These are phyloP conservation scores for Prunus padus DNA, from an alignment of 306 rosid genomes.

Conservation along the genomic window DNA sequence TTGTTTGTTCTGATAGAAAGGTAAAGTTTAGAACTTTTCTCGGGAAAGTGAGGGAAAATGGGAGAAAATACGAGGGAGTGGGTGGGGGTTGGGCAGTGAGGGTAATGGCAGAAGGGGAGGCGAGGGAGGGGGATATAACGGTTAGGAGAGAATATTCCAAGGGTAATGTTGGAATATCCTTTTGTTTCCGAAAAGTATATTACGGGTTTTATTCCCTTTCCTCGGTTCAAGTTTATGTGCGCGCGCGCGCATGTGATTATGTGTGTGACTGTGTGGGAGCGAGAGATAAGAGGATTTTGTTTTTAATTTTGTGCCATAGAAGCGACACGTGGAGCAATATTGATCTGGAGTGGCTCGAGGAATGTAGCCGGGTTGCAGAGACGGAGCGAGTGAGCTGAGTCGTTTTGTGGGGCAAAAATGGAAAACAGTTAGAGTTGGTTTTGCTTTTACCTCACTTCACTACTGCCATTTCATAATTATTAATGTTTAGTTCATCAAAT, in stretches of 20 bases:
- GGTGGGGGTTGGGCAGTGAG: neutral
- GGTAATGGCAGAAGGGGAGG: neutral
- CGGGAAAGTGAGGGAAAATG: neutral
- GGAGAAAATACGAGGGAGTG: neutral
- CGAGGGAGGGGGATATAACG: constrained; percentile 43
- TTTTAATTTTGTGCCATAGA: too few relatives aligned
- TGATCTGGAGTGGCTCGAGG: neutral
- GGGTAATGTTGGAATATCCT: constrained; percentile 76
- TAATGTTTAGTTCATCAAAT: too few relatives aligned
- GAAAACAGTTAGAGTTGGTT: too few relatives aligned
- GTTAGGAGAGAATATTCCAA: constrained; percentile 67
- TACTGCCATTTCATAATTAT: too few relatives aligned
- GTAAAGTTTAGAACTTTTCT: neutral
- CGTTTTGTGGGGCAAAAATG: neutral
- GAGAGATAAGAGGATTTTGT: neutral
- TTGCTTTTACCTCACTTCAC: too few relatives aligned
- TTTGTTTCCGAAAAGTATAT: constrained; percentile 47
- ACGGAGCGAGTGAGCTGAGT: neutral
- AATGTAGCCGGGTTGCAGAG: neutral
- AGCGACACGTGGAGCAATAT: constrained; percentile 14
- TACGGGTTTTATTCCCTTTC: constrained; percentile 60
- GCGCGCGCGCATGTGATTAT: neutral
- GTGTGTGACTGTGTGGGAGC: neutral
- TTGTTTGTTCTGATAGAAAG: neutral
- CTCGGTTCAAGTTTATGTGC: neutral